Evolutionary conservation across 768 basidiomycete genomes (phyloP), one percentile per base, ranked within the genome.

Genomic region (Gymnopilus dilepis): DNA sequence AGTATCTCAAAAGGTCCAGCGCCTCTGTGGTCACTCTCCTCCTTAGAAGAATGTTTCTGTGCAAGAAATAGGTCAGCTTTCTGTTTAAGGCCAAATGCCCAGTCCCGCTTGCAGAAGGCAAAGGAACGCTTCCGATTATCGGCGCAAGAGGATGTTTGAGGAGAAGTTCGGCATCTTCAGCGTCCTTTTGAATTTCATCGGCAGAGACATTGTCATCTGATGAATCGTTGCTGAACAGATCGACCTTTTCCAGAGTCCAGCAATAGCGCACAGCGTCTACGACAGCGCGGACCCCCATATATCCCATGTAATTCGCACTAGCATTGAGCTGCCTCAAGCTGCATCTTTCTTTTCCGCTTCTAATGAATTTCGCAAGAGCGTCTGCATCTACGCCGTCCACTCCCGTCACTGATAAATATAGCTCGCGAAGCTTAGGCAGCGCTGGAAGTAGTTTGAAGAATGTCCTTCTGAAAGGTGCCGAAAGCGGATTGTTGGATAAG

Each of bases 401-500:
- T 4, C 59, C 56, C 0, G 63, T 66, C 55, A 66, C 60, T 13
- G 60, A 56, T 9, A 69, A 34, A 11, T 48, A 15, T 1, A 69
- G 58, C n/a, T 30, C 15, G 2, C 61, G 48, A 8, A 67, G 63
- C n/a, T 30, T 34, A 4, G 57, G 55, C 8, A 67, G 22, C 6
- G 43, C n/a, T 22, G 53, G 61, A 7, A 70, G 59, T 2, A 60
- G 52, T 15, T 15, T 24, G 6, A 62, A 33, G 11, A 70, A 56
- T 9, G 67, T 45, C 1, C 53, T 60, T 31, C 59, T 62, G 58
- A 70, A 70, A 12, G 40, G 33, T n/a, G 63, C 7, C 0, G 69
- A 70, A 6, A 67, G 58, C 0, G 61, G 61, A 43, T 67, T 70
- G 31, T 61, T 65, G 40, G 65, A 65, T 19, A 70, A 47, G 31